These are phyloP conservation scores for Canariomyces notabilis DNA, from an alignment of 2,329 filamentous ascomycete species.

Conservation along the genomic window DNA sequence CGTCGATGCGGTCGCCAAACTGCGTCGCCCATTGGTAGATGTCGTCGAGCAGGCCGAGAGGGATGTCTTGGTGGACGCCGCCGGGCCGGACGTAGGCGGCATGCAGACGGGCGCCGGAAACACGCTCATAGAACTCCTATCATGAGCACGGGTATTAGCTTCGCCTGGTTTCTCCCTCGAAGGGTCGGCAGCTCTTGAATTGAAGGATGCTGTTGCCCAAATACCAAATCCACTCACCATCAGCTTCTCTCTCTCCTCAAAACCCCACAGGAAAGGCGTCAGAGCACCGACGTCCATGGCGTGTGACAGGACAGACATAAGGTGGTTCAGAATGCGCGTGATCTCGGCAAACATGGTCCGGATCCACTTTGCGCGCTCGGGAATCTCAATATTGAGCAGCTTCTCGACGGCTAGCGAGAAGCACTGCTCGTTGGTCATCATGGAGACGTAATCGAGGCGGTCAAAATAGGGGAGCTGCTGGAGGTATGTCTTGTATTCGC, in stretches of 20 bases:
- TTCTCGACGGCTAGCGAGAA: constrained; percentile 96
- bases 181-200: too few species aligned
- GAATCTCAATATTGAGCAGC: constrained; percentile 93
- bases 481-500: constrained; percentile 99
- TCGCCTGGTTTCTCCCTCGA: constrained; percentile 1
- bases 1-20: constrained; percentile 96
- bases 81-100: constrained; percentile 95
- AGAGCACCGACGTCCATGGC: constrained; percentile 98
- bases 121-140: constrained; percentile 99
- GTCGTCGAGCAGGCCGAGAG: constrained; percentile 88
- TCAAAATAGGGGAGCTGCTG: constrained; percentile 99
- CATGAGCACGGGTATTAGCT: constrained; percentile 8
- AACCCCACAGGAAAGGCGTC: constrained; percentile 98
- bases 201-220: too few species aligned
- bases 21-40: constrained; percentile 99
- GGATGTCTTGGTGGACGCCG: constrained; percentile 93
- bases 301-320: constrained; percentile 96
- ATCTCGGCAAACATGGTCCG: constrained; percentile 93
- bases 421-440: constrained; percentile 99
- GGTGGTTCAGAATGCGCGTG: constrained; percentile 88
- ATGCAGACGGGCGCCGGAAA: constrained; percentile 95
- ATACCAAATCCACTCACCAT: constrained; percentile 62
- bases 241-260: constrained; percentile 98
- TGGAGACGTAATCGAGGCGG: constrained; percentile 96
- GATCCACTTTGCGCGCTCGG: constrained; percentile 93